These are phyloP conservation scores for Boechera stricta DNA, from an alignment of 345 rosid genomes.

Conservation along the genomic window DNA sequence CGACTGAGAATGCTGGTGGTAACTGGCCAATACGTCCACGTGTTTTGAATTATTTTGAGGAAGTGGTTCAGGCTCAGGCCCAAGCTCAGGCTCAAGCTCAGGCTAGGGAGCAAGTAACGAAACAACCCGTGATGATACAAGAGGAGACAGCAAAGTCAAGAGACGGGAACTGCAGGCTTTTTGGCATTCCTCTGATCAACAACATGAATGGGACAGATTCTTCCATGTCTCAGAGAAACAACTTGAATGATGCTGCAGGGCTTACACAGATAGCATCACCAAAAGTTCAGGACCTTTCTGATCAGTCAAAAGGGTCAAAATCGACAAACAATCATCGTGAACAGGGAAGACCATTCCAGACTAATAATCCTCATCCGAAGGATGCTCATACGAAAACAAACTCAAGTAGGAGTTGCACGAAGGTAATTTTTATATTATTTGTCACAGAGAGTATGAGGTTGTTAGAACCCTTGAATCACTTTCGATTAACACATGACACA, in stretches of 20 bases:
- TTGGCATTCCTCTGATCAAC: conserved; percentile 70
- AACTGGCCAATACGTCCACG: conserved; percentile 64
- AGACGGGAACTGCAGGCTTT: conserved; percentile 69
- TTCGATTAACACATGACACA: background rate
- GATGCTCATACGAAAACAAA: conserved; percentile 52
- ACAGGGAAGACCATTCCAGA: conserved; percentile 50
- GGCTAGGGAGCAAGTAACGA: conserved; percentile 48
- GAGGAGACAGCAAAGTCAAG: conserved; percentile 54
- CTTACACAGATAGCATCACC: conserved; percentile 40
- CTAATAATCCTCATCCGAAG: conserved; percentile 44
- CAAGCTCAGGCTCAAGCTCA: conserved; percentile 50
- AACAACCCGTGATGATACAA: conserved; percentile 45
- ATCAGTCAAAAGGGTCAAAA: conserved; percentile 52
- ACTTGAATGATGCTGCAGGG: conserved; percentile 33
- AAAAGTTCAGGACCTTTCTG: conserved; percentile 45
- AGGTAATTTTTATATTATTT: conserved; percentile 47
- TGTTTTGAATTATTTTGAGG: conserved; percentile 51
- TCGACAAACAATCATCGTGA: conserved; percentile 50
- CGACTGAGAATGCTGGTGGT: conserved; percentile 52
- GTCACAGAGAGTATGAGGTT: background rate
- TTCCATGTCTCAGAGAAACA: conserved; percentile 38
- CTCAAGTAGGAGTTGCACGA: conserved; percentile 73
- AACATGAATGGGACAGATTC: conserved; percentile 48
- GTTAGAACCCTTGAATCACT: background rate
- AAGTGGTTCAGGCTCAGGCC: conserved; percentile 48